Evolutionary conservation across 768 basidiomycete species (phyloP).

Genomic region (Mycena indigotica): DNA sequence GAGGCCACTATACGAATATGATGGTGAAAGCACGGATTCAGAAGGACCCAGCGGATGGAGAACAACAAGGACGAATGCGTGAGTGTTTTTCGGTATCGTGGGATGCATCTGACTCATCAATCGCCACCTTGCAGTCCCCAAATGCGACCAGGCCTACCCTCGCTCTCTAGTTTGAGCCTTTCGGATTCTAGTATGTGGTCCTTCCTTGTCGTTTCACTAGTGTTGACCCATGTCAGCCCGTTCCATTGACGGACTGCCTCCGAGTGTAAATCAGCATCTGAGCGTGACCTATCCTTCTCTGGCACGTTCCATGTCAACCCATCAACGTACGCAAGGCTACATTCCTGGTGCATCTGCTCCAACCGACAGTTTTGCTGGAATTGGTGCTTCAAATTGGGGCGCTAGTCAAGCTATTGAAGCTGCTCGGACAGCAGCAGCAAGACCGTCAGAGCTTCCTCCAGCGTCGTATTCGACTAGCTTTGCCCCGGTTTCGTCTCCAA

Average conservation of each 20-base stretch:
- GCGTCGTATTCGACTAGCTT: not conserved
- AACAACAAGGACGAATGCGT: not conserved
- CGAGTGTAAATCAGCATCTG: not conserved
- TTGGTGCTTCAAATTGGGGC: not conserved
- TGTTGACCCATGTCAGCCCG: not conserved
- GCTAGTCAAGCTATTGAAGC: not conserved
- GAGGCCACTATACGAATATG: slow-evolving; percentile 5
- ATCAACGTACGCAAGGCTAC: slow-evolving; percentile 22
- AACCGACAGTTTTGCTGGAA: not conserved
- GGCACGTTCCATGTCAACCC: slow-evolving; percentile 17
- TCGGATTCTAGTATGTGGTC: not conserved
- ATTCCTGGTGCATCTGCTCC: slow-evolving; percentile 18
- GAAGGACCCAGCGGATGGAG: slow-evolving; percentile 1
- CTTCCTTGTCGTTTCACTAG: not conserved
- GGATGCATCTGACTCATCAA: too few relatives aligned
- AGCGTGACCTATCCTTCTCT: slow-evolving; percentile 12
- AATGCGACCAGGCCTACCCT: too few relatives aligned
- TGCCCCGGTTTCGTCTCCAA: not conserved
- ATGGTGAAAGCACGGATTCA: slow-evolving; percentile 14
- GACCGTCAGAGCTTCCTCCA: not conserved
- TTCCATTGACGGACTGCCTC: not conserved
- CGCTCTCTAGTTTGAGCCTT: too few relatives aligned
- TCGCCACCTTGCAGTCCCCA: too few relatives aligned
- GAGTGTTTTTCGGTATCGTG: not conserved
- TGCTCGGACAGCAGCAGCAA: not conserved